phyloP scores from a whole-genome alignment of 306 rosid genomes.

The Fragaria ananassa region DNA sequence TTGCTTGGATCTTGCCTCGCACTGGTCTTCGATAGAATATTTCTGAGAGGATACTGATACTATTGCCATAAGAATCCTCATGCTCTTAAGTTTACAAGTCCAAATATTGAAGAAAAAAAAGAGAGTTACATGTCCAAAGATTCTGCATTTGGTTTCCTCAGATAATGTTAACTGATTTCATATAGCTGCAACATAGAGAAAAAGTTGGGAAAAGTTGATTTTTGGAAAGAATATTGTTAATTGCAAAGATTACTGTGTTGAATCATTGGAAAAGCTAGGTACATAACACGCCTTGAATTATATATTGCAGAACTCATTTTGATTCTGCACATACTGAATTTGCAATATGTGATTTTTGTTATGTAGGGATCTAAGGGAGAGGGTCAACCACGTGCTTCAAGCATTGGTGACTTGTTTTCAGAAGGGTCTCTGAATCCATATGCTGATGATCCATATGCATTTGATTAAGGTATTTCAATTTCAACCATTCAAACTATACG shows the following conservation, averaged over 20 bases:
- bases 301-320: not conserved
- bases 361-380: conserved; percentile 55
- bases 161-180: not conserved
- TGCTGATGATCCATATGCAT: conserved; percentile 94
- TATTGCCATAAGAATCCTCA: conserved; percentile 6
- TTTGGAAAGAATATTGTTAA: not conserved
- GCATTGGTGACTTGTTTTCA: conserved; percentile 86
- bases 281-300: not conserved
- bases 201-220: too few relatives aligned
- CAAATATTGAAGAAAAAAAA: too few relatives aligned
- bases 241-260: not conserved
- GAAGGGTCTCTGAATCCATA: conserved; percentile 98
- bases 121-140: not conserved
- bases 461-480: conserved; percentile 67
- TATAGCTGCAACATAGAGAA: not conserved
- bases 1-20: not conserved
- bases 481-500: conserved; percentile 12
- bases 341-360: not conserved
- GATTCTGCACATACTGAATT: not conserved
- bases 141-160: not conserved
- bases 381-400: conserved; percentile 58
- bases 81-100: conserved; percentile 14
- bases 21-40: not conserved
- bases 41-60: not conserved
- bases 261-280: not conserved